Base-by-base conservation (phyloP, 352 stramenopile species). In the Globisporangium lucens region DNA sequence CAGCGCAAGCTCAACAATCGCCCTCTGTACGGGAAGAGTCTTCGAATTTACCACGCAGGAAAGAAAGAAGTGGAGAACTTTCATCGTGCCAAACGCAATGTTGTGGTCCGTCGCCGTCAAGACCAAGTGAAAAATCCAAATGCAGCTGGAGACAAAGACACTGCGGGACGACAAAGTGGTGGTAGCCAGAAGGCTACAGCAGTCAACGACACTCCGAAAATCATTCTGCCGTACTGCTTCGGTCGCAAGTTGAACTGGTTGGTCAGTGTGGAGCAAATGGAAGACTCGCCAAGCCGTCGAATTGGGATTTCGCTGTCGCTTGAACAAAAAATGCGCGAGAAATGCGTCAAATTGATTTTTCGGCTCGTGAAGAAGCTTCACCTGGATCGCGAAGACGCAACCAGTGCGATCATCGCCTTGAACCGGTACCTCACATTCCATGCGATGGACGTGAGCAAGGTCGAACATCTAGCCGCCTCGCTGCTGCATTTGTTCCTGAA, bases 401-500 rank as follows among this genome's bases (percentile, higher is more conserved):
- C 86, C 6, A 93, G 85, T 74, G 79, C 86, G 24, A 83, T 94
- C 29, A 71, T 94, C n/a, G 77, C 85, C 12, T 73, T 96, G 33
- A 86, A 94, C 60, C 78, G 85, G n/a, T 93, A 82, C 55, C 87
- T 91, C 53, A 90, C 85, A 24, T 90, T 93, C 49, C 76, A 89
- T 52, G 68, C 83, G 2, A 94, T 94, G 82, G 73, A 77, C 15
- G 80, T 82, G 60, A 27, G 56, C 3, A 89, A 89, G 36, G 76
- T 87, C 24, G 88, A 94, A 29, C 76, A 85, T 17, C 75, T 89
- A 52, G 86, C 82, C 38, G 84, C 84, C 2, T 78, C 80, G 38
- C 89, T 91, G 76, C 63, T 96, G 4, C 75, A 93, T 61, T 67
- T 96, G 51, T 89, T 90, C 43, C 67, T 96, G 4, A 94, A 93